phyloP scores from a whole-genome alignment of 352 stramenopile species.

The Globisporangium emineosum region DNA sequence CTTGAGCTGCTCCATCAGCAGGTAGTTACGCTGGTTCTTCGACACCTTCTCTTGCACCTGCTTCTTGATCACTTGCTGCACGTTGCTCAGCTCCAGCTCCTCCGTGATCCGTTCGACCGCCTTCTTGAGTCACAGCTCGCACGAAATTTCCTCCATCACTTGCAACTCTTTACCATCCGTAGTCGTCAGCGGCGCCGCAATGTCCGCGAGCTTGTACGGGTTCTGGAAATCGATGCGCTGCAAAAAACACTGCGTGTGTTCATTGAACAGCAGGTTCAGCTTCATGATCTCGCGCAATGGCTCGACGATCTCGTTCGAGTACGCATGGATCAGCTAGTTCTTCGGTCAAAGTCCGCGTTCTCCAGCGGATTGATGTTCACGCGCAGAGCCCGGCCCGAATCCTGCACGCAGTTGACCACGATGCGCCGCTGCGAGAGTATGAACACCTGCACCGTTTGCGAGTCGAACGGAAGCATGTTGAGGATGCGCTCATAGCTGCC shows the following conservation, averaged over 20 bases:
- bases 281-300: constrained; percentile 96
- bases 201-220: constrained; percentile 97
- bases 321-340: constrained; percentile 92
- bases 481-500: constrained; percentile 97
- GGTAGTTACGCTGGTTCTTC: constrained; percentile 98
- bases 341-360: constrained; percentile 68
- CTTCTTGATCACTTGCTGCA: constrained; percentile 97
- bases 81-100: constrained; percentile 94
- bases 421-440: constrained; percentile 90
- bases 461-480: constrained; percentile 83
- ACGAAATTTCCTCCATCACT: constrained; percentile 95
- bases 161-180: constrained; percentile 91
- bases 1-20: constrained; percentile 99
- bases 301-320: constrained; percentile 97
- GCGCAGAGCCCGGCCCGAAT: constrained; percentile 54
- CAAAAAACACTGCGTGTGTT: constrained; percentile 97
- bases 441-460: constrained; percentile 74
- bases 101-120: constrained; percentile 96
- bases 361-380: constrained; percentile 74
- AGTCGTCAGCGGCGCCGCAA: constrained; percentile 95
- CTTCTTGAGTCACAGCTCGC: constrained; percentile 94
- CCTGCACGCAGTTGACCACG: constrained; percentile 68
- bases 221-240: constrained; percentile 94
- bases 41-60: constrained; percentile 90
- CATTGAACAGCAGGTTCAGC: constrained; percentile 96